Base-by-base conservation (phyloP, 768 basidiomycete genomes). In the Leccinum incarnatum region DNA sequence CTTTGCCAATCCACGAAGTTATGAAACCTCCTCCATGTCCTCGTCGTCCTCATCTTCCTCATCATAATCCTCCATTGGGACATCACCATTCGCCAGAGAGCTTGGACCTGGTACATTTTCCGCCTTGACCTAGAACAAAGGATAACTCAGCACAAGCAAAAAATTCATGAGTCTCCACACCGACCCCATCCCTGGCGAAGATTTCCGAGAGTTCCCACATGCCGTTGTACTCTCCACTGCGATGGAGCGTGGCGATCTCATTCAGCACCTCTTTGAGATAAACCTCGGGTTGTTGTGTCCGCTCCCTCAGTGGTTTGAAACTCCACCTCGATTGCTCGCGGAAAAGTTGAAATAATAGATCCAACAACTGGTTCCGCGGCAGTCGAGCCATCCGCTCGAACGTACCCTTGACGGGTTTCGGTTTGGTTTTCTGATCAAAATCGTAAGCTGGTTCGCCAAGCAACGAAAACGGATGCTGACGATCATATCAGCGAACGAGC, bases 321-420 rank as follows among this genome's bases (percentile, higher is more conserved):
- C 83, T 78, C 94, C 94, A 98, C 53, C 85, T 86, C n/a, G 87
- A 82, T 47, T 81, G 81, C 60, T 93, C 86, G 59, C 83, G 81
- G 78, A 95, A 98, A 6, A 87, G 78, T 2, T 75, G 65, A 74
- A 95, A 95, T 45, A 97, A 79, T 55, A 88, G 76, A 71, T 97
- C 93, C 72, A 93, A 79, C 8, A 97, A 82, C 68, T 95, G 89
- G 75, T 93, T 89, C 55, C 88, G 81, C 6, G 93, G 92, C 75
- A 97, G 87, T 70, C 95, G 91, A n/a, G 90, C 88, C 84, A 91
- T 89, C 64, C 91, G 89, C 73, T 95, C 92, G 75, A 89, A 89
- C 14, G 82, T 77, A 29, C 88, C 88, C 64, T 91, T 90, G 17
- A 79, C 72, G 2, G 77, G 79, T 70, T 88, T 91, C 40, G 76